Evolutionary conservation across 2,329 filamentous ascomycete genomes (phyloP).

Genomic region (Pleomassaria siparia): DNA sequence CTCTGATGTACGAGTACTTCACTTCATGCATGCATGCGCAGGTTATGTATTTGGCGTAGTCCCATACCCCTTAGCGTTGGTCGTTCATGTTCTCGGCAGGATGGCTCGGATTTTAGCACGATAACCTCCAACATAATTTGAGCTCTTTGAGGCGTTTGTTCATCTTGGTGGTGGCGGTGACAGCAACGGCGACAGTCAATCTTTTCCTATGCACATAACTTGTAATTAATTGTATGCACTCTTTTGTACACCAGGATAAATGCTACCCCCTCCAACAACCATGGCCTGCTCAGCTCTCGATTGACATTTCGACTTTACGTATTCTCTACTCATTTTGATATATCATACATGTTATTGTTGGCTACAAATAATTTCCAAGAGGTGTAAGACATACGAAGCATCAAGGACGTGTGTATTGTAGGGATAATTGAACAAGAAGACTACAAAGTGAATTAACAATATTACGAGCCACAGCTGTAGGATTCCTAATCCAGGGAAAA

Average conservation of each 20-base stretch:
- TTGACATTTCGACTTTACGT: too few relatives aligned
- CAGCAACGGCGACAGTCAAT: too few relatives aligned
- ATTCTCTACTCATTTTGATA: too few relatives aligned
- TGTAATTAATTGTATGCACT: conserved; percentile 13
- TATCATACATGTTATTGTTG: too few relatives aligned
- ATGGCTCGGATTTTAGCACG: conserved; percentile 2
- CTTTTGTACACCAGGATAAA: conserved; percentile 1
- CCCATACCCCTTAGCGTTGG: conserved; percentile 26
- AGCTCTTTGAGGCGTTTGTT: conserved; percentile 14
- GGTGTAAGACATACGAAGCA: too few relatives aligned
- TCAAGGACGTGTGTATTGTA: too few relatives aligned
- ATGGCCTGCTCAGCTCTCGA: too few relatives aligned
- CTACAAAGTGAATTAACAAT: too few relatives aligned
- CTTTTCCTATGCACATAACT: conserved; percentile 29
- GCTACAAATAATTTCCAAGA: too few relatives aligned
- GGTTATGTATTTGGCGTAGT: conserved; percentile 5
- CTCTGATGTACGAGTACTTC: conserved; percentile 35
- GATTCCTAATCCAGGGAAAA: too few relatives aligned
- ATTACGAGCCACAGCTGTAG: too few relatives aligned
- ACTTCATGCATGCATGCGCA: conserved; percentile 19
- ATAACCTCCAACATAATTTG: conserved; percentile 1
- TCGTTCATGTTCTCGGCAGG: conserved; percentile 13
- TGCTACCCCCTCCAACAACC: too few relatives aligned
- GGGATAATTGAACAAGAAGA: background rate
- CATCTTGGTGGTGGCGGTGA: conserved; percentile 7